Base-by-base conservation (phyloP, 169 alveolate genomes). In the Amoebophrya sp. region DNA sequence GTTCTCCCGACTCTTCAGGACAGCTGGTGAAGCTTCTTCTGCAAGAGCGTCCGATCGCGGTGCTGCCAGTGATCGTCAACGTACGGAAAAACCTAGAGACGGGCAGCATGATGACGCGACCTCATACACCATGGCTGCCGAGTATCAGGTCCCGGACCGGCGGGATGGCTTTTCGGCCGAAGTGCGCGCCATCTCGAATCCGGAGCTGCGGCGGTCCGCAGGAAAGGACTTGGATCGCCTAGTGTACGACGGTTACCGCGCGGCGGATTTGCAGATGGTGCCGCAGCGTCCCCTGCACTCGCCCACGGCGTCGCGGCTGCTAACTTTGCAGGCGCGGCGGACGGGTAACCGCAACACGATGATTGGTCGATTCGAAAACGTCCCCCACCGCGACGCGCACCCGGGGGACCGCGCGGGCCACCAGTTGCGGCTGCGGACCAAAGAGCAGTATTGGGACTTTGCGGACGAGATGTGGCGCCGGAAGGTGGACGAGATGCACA, bases 381-480 rank as follows among this genome's bases (percentile, higher is more conserved):
- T 25, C 32, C 83, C 83, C 10, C 83, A 66, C 35, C 83, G 83
- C 83, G 83, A 25, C 39, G 32, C 32, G 83, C 35, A 2, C 32
- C 83, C 83, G 35, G 83, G 83, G 32, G 83, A 18, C 32, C 1
- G 12, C 83, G 83, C 83, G 83, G 83, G 32, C 1, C 2, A 66
- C 32, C 35, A 7, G 32, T 1, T 0, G 38, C 83, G 83, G 38
- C 12, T 66, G 10, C 83, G 83, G 32, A 66, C 1, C 83, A 3
- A 25, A 2, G 83, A 66, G 35, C 32, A 66, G 18, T 66, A 12
- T n/a, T 66, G 83, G 83, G 35, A 66, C 35, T 66, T 66, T 25
- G 32, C 35, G 83, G 83, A 66, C 32, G 83, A 66, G 32, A 66
- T n/a, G 35, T 66, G 83, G 83, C 83, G 83, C 7, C 83, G 83